Evolutionary conservation across 2,329 filamentous ascomycete species (phyloP).

Genomic region (Botrytis medusae): DNA sequence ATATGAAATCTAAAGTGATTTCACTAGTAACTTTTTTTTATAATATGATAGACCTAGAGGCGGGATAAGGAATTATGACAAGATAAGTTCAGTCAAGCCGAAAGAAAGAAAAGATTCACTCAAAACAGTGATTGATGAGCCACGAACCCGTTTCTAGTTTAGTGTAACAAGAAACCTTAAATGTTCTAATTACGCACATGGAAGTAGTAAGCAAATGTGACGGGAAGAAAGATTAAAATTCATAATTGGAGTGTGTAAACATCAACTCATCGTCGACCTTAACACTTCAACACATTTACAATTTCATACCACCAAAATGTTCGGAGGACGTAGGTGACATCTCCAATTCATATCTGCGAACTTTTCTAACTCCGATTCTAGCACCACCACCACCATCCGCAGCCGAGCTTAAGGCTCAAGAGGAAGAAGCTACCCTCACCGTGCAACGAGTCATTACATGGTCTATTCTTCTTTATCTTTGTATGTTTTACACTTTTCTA

Average conservation of each 20-base stretch:
- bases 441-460: constrained; percentile 66
- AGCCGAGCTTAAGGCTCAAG: constrained; percentile 68
- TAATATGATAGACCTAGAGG: neutral
- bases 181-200: constrained; percentile 6
- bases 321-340: constrained; percentile 57
- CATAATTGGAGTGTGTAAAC: constrained; percentile 16
- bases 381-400: constrained; percentile 67
- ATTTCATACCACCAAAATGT: constrained; percentile 49
- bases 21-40: neutral
- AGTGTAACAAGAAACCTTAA: constrained; percentile 1
- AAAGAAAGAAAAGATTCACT: neutral
- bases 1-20: neutral
- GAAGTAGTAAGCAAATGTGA: constrained; percentile 2
- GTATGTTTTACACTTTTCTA: constrained; percentile 51
- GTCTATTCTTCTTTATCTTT: constrained; percentile 71
- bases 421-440: constrained; percentile 65
- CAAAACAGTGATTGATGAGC: neutral
- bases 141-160: constrained; percentile 1
- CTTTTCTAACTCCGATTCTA: constrained; percentile 17
- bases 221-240: constrained; percentile 12
- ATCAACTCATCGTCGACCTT: constrained; percentile 5
- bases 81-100: constrained; percentile 1
- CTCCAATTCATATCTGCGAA: constrained; percentile 10
- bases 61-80: constrained; percentile 1
- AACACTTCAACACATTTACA: constrained; percentile 16